phyloP scores from a whole-genome alignment of 1,139 yeast species.

The Geotrichum aggregatum region DNA sequence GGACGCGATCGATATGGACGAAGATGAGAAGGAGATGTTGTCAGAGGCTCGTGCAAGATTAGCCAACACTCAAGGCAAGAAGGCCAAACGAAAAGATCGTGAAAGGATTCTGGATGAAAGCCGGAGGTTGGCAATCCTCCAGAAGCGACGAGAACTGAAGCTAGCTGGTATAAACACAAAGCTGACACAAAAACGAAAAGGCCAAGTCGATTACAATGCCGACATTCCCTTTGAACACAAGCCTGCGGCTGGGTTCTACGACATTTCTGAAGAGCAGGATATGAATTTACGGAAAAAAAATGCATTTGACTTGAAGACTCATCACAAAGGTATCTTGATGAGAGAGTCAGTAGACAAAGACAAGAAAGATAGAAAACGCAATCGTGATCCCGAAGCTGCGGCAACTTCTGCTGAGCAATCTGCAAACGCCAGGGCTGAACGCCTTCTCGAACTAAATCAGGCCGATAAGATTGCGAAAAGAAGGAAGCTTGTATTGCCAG shows the following conservation, averaged over 20 bases:
- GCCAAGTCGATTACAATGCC: constrained; percentile 66
- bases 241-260: constrained; percentile 71
- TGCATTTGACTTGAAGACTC: constrained; percentile 48
- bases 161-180: constrained; percentile 73
- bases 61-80: constrained; percentile 91
- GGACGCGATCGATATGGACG: constrained; percentile 73
- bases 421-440: constrained; percentile 41
- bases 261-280: constrained; percentile 55
- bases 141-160: constrained; percentile 78
- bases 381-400: constrained; percentile 24
- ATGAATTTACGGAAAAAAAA: constrained; percentile 42
- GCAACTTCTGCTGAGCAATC: constrained; percentile 33
- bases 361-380: constrained; percentile 36
- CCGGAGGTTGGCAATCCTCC: constrained; percentile 67
- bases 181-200: constrained; percentile 50
- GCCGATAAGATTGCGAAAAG: constrained; percentile 47
- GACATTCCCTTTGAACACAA: constrained; percentile 76
- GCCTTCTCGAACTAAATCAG: constrained; percentile 35
- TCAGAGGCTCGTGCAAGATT: constrained; percentile 89
- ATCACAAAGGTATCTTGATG: constrained; percentile 48
- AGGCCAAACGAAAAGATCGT: constrained; percentile 85
- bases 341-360: constrained; percentile 36
- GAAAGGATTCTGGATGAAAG: constrained; percentile 77
- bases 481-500: constrained; percentile 53
- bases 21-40: constrained; percentile 87